Base-by-base conservation (phyloP, 768 basidiomycete species). In the Tricholoma sp. region DNA sequence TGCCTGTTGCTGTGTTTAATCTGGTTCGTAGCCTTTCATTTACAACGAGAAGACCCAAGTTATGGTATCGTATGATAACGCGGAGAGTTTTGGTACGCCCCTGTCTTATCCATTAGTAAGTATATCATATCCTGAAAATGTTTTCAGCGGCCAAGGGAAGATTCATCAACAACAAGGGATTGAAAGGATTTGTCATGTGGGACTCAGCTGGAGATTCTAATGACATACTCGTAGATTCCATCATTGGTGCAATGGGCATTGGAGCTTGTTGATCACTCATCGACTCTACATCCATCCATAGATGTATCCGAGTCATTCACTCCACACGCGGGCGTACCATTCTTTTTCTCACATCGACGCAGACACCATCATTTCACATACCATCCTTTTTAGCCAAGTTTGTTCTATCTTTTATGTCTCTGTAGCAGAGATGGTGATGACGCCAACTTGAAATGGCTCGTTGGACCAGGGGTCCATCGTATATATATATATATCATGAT, bases 121-220 rank as follows among this genome's bases (percentile, higher is more conserved):
- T 27, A 2, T 5, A 27, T n/a, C n/a, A n/a, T n/a, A n/a, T n/a
- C n/a, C 24, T 27, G 24, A 27, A n/a, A n/a, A 27, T 27, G 24
- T 27, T 27, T 27, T 37, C 52, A 78, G 77, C 71, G 59, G 76
- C 72, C 55, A 88, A 90, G 68, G 87, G 87, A 5, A 55, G 70
- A 1, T 89, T 79, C 65, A 87, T 89, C 68, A 74, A 78, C 56
- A 61, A 72, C 12, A 68, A 71, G 1, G 76, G 76, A 2, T 71
- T 91, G 3, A 74, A 70, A 50, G 89, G 88, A 1, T 88, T 87
- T 66, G 70, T 83, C 1, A 80, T 88, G 69, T 89, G 86, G 86
- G 77, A 88, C 61, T 75, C 80, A 41, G 79, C 76, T 4, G 85
- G 85, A 6, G 88, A 89, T 66, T 77, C 67, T n/a, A 47, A 79